Conservation (phyloP, 805 yeast species). For the Metschnikowia lachancei region DNA sequence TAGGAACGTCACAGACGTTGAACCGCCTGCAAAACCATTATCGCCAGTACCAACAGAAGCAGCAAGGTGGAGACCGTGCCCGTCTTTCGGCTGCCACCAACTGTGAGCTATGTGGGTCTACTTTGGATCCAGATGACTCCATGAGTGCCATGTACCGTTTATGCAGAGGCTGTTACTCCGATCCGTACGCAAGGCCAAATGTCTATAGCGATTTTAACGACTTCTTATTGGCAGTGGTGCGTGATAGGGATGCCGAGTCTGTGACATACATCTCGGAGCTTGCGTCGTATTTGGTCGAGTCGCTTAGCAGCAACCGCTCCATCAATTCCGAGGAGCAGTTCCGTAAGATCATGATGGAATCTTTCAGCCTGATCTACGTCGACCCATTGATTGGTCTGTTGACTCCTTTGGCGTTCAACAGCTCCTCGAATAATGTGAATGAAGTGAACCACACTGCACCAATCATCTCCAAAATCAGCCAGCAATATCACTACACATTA, state of each 20-base stretch:
- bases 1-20: slow-evolving; percentile 12
- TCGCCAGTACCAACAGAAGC: slow-evolving; percentile 19
- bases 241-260: slow-evolving; percentile 17
- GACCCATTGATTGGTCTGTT: slow-evolving; percentile 41
- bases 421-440: slow-evolving; percentile 30
- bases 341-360: slow-evolving; percentile 33
- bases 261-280: slow-evolving; percentile 19
- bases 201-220: slow-evolving; percentile 30
- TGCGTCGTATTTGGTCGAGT: slow-evolving; percentile 20
- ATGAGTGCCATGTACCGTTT: slow-evolving; percentile 27
- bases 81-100: slow-evolving; percentile 17
- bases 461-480: slow-evolving; percentile 19
- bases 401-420: slow-evolving; percentile 28
- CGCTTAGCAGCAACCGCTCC: slow-evolving; percentile 24
- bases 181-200: slow-evolving; percentile 28
- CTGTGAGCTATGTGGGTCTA: slow-evolving; percentile 30
- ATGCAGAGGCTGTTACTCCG: slow-evolving; percentile 28
- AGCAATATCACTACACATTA: slow-evolving; percentile 20
- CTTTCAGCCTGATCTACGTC: slow-evolving; percentile 35
- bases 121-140: slow-evolving; percentile 26
- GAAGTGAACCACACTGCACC: slow-evolving; percentile 22
- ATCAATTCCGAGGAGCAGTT: slow-evolving; percentile 34
- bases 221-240: slow-evolving; percentile 25
- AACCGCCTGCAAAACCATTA: slow-evolving; percentile 17
- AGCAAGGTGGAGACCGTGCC: slow-evolving; percentile 19